Conservation (phyloP, 495 filamentous ascomycete genomes). For the Lasiosphaeris hirsuta region DNA sequence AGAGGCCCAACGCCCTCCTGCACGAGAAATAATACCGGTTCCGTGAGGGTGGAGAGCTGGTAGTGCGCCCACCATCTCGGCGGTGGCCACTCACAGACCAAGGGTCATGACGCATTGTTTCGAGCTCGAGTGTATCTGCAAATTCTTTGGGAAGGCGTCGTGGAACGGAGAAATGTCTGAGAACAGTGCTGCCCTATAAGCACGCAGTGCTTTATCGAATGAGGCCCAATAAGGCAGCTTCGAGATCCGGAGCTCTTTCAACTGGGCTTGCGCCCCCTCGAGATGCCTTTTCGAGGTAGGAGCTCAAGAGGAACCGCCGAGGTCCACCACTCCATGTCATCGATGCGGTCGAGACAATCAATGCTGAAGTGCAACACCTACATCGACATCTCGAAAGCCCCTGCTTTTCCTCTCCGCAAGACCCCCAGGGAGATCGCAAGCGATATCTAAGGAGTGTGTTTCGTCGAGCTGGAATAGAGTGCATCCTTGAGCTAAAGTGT, state of each 20-base stretch:
- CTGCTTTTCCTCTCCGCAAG: neutral
- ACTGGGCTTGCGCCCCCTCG: neutral
- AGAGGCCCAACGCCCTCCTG: neutral
- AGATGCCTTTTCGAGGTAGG: neutral
- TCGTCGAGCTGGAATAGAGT: neutral
- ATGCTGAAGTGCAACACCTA: too few species aligned
- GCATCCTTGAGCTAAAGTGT: neutral
- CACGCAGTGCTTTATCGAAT: neutral
- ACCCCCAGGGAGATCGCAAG: slow-evolving; percentile 10
- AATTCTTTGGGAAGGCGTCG: slow-evolving; percentile 2
- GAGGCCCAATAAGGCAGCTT: neutral
- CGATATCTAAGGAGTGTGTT: slow-evolving; percentile 14
- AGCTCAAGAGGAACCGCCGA: too few species aligned
- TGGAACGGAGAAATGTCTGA: neutral
- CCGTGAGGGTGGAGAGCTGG: neutral
- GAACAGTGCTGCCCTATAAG: neutral
- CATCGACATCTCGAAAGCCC: too few species aligned
- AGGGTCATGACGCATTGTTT: slow-evolving; percentile 8
- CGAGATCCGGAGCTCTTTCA: neutral
- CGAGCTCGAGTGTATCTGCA: slow-evolving; percentile 3
- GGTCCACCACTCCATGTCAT: too few species aligned
- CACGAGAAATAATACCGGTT: slow-evolving; percentile 18
- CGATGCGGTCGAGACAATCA: too few species aligned
- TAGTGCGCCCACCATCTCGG: neutral
- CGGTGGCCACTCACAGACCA: slow-evolving; percentile 8